A percentile compares a stretch with the other conserved stretches of the same genome.
Conservation (phyloP, 306 rosid species). For the Vigna angularis region DNA sequence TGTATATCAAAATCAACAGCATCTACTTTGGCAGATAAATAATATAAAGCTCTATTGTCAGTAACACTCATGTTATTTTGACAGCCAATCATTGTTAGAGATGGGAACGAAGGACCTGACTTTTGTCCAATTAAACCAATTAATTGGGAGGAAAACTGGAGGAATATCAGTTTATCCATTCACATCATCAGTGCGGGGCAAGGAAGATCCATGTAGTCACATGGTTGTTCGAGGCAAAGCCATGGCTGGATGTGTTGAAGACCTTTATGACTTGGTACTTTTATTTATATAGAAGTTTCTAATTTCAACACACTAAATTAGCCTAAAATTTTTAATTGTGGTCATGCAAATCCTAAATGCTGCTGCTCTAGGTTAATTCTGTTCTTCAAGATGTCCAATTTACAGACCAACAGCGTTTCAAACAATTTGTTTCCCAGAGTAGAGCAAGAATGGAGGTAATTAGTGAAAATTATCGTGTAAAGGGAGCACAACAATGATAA, state of each 20-base stretch:
- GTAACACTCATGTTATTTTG: constrained; percentile 51
- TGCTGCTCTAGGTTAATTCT: constrained; percentile 68
- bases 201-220: constrained; percentile 81
- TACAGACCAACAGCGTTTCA: constrained; percentile 95
- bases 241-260: constrained; percentile 89
- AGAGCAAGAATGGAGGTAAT: constrained; percentile 97
- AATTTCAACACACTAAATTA: constrained; percentile 13
- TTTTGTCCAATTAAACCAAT: constrained; percentile 95
- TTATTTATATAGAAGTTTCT: constrained; percentile 22
- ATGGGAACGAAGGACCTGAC: constrained; percentile 98
- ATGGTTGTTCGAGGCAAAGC: constrained; percentile 95
- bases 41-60: constrained; percentile 2
- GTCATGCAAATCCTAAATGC: constrained; percentile 41
- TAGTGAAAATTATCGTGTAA: constrained; percentile 13
- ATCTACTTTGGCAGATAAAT: constrained; percentile 25
- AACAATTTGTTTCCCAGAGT: constrained; percentile 96
- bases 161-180: constrained; percentile 97
- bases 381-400: constrained; percentile 96
- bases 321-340: background rate
- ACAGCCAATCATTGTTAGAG: constrained; percentile 96
- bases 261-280: constrained; percentile 85
- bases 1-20: constrained; percentile 25
- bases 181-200: constrained; percentile 85
- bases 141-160: constrained; percentile 97
- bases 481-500: constrained; percentile 29